Base-by-base conservation (phyloP, 805 yeast genomes). In the Metschnikowia chrysomelidarum region DNA sequence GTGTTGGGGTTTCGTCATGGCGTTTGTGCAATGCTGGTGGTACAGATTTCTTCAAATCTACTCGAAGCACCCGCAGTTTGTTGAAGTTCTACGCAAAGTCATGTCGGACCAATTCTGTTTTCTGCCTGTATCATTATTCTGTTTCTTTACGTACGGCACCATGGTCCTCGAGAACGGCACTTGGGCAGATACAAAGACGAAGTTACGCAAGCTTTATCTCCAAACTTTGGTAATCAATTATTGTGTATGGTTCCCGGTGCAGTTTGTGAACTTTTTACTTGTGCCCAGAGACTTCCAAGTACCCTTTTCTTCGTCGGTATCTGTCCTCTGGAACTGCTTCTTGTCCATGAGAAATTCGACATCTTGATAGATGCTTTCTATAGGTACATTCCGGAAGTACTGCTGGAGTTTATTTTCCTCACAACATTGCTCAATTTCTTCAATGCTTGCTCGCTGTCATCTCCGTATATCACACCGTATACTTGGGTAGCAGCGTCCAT, bases 311-410 rank as follows among this genome's bases (percentile, higher is more conserved):
- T 82, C 93, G 7, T 85, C 62, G 13, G 68, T 93, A 5, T 91
- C 95, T 19, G 94, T 91, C 13, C 64, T 91, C 23, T 91, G 98
- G 98, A 91, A 93, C 56, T 88, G 96, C 35, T 89, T 84, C 63
- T 64, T 91, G 32, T 87, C 95, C 0, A 78, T 86, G 74, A 70
- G 85, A 51, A 87, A 87, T 42, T 60, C 69, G 5, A 22, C 32
- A 12, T 27, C 38, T 2, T 32, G 17, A 22, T 6, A 21, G 25
- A 29, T n/a, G n/a, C 15, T 8, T 14, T 25, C 3, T 25, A 8
- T 5, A 53, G 39, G 32, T 55, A 56, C 59, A 56, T 51, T 3
- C 60, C 59, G 1, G 59, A 52, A 19, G 53, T 55, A 24, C 51
- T 51, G 24, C 44, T 34, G 13, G 56, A 49, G 36, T 52, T 55